Base-by-base conservation (phyloP, 192 early-diverging fungal species). In the Martensiomyces pterosporus region DNA sequence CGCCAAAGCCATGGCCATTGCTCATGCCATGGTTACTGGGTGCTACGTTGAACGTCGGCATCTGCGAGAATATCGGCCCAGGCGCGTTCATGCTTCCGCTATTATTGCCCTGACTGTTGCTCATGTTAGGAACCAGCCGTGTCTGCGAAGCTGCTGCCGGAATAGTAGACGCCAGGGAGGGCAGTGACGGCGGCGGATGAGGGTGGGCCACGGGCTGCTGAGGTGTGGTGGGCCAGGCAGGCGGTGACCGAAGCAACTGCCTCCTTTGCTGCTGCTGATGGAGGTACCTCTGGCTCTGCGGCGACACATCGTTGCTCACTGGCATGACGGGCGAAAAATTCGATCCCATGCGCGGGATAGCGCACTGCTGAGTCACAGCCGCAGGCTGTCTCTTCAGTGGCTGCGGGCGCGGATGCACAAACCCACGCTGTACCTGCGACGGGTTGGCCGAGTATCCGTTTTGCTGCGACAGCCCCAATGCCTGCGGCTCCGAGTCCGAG, bases 41-140 rank as follows among this genome's bases (percentile, higher is more conserved):
- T 34, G 58, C 19, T 2, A 47, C 25, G 9, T 39, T 34, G 17
- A 70, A 34, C 14, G 60, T 51, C 14, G 68, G 68, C 57, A 71
- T 71, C 27, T 64, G 68, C 37, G 68, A 45, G 26, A 71, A 71
- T 29, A 71, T 56, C 6, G 49, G 24, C 0, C 32, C 23, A 9
- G 45, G 45, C 6, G 45, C 17, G 9, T 19, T 6, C 14, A 32
- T 18, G 42, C 35, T 54, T 41, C 16, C n/a, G n/a, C n/a, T n/a
- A n/a, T n/a, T n/a, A n/a, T n/a, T n/a, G n/a, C n/a, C n/a, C n/a
- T n/a, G n/a, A n/a, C n/a, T n/a, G n/a, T n/a, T n/a, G n/a, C n/a
- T n/a, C n/a, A n/a, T n/a, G n/a, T n/a, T n/a, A n/a, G n/a, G n/a
- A n/a, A n/a, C n/a, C n/a, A n/a, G n/a, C n/a, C n/a, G n/a, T n/a